phyloP scores from a whole-genome alignment of 2,329 filamentous ascomycete genomes.

The Pestalotiopsis sp. region DNA sequence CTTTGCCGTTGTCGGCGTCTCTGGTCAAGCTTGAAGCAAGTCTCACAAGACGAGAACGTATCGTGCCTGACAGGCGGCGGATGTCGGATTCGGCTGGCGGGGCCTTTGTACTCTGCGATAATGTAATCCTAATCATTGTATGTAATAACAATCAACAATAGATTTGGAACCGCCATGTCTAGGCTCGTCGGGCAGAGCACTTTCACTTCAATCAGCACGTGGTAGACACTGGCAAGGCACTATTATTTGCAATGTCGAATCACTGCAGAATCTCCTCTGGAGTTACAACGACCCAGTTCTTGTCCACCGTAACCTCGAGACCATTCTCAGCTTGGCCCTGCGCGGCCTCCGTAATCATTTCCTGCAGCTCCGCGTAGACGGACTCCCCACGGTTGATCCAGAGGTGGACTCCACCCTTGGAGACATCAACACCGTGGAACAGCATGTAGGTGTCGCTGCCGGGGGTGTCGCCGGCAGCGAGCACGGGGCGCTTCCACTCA shows the following conservation, averaged over 20 bases:
- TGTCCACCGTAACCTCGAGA: slow-evolving; percentile 41
- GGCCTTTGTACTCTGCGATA: too few relatives aligned
- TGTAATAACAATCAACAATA: too few relatives aligned
- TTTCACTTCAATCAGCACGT: background rate
- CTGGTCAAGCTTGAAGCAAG: too few relatives aligned
- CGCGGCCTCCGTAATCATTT: slow-evolving; percentile 38
- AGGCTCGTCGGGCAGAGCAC: background rate
- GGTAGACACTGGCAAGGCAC: too few relatives aligned
- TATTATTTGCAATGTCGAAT: background rate
- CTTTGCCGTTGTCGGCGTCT: background rate
- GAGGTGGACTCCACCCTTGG: slow-evolving; percentile 42
- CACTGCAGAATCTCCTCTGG: slow-evolving; percentile 39
- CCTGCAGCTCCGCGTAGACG: slow-evolving; percentile 35
- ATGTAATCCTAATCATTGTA: too few relatives aligned
- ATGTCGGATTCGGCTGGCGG: too few relatives aligned
- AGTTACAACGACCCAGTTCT: slow-evolving; percentile 47
- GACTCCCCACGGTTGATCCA: slow-evolving; percentile 42
- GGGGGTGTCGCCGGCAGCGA: slow-evolving; percentile 46
- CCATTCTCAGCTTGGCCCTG: slow-evolving; percentile 36
- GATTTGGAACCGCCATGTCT: too few relatives aligned
- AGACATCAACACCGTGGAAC: slow-evolving; percentile 45
- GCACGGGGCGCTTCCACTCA: slow-evolving; percentile 43
- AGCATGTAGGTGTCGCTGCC: slow-evolving; percentile 46
- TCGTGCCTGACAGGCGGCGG: too few relatives aligned
- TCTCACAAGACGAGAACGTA: too few relatives aligned